Base-by-base conservation (phyloP, 2,329 filamentous ascomycete species). In the Mariannaea sp. region DNA sequence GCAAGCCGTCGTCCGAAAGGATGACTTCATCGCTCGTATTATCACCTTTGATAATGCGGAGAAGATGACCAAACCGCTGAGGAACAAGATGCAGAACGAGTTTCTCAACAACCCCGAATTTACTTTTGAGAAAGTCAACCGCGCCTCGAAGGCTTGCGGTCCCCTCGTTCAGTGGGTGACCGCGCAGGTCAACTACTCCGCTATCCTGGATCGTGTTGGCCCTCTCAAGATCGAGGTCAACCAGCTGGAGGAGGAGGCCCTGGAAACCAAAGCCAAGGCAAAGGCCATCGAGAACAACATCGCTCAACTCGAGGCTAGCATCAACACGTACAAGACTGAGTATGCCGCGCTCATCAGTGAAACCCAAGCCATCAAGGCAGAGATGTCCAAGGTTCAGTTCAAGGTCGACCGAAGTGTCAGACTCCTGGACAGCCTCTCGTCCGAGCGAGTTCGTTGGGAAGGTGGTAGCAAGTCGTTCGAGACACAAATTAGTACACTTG, bases 11-110 rank as follows among this genome's bases (percentile, higher is more conserved):
- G 86, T 99, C 55, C 90, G 93, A 65, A 85, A 86, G 52, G 94
- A 97, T 67, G 93, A 97, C 69, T 99, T 99, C 74, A 97, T 99
- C 73, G 90, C 92, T 42, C 97, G 90, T 74, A 99, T 99, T 67
- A 89, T 97, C 72, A 92, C 91, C 71, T 99, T 97, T 69, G 90
- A 97, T 77, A 99, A 97, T 68, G 92, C 94, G 73, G 87, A 81
- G 70, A 88, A 94, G 72, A 97, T 99, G 93, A 99, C 93, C 13
- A 88, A 85, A 65, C 75, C 77, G 20, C 81, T 94, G 62, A 84
- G 94, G 43, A 79, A 84, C 63, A 95, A 91, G 79, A 97, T 99
- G 93, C 87, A 89, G 66, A 90, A 87, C 55, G 92, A 97, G 35
- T 99, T 90, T 74, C 76, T 99, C 56, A 92, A 90, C 12, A 94